Evolutionary conservation across 202 grass and related monocot species (phyloP), one percentile per base, ranked within the genome.

Genomic region (Carex arenaria): DNA sequence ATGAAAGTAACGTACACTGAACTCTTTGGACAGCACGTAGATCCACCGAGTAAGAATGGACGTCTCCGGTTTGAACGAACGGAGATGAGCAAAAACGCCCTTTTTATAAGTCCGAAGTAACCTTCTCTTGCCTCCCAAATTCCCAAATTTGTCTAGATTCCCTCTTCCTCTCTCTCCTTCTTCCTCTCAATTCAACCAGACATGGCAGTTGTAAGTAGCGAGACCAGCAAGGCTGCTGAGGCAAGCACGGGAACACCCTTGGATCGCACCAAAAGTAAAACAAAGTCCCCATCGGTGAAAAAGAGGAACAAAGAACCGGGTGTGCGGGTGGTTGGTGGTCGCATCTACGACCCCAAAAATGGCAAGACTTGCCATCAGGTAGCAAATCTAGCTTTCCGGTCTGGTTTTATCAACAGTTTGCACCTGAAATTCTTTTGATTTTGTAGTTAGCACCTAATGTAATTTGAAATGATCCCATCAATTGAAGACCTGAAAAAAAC

Each of bases 341-440:
- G 92, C 74, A 94, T 94, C 84, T 98, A 93, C 77, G 92, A 98
- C 52, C 87, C 92, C 31, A 64, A 93, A 85, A 84, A 91, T 15
- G 92, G 95, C 65, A 98, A 91, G 85, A 93, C 95, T 64, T 98
- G 95, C 86, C 92, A 98, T 86, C 95, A 98, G 89, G 95, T 95
- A 56, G 80, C 72, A 61, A 43, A 20, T 85, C 9, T 14, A 64
- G 47, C 66, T 43, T 45, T 19, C 1, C 36, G 8, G 12, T 30
- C 20, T 45, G 1, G 23, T 17, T 22, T 22, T 60, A 34, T 56
- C 20, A 30, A 23, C 47, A 31, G 1, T 53, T 56, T 26, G 0
- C 7, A 19, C 30, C 17, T 36, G 17, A n/a, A 75, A 78, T 78
- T 78, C 23, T 56, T 34, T 36, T 18, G 15, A 77, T 30, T n/a